Conservation (phyloP, 2,329 filamentous ascomycete genomes). For the Monilinia laxa region DNA sequence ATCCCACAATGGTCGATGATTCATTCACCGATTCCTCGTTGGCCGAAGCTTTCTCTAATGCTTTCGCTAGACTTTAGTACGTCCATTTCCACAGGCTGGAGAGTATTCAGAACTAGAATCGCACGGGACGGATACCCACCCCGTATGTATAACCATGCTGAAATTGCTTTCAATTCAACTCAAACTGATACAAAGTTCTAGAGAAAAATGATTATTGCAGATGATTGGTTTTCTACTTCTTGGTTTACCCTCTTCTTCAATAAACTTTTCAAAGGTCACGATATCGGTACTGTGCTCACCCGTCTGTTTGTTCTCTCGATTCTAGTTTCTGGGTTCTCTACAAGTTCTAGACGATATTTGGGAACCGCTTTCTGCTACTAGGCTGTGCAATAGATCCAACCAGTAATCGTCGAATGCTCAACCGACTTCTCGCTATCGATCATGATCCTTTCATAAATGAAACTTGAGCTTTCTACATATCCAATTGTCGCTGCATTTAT, state of each 20-base stretch:
- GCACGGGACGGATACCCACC: too few relatives aligned
- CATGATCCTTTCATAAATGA: neutral
- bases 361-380: neutral
- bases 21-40: too few relatives aligned
- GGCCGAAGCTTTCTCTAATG: too few relatives aligned
- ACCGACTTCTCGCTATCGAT: neutral
- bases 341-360: neutral
- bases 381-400: neutral
- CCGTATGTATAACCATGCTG: too few relatives aligned
- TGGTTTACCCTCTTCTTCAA: neutral
- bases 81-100: too few relatives aligned
- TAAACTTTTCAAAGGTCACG: neutral
- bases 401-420: neutral
- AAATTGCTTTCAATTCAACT: neutral
- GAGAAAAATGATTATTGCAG: neutral
- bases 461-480: neutral
- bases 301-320: neutral
- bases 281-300: neutral
- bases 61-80: too few relatives aligned
- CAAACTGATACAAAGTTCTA: too few relatives aligned
- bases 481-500: conserved; percentile 71
- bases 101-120: too few relatives aligned
- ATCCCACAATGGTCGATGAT: too few relatives aligned
- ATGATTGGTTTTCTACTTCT: neutral
- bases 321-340: neutral